Conservation (phyloP, 805 yeast species). For the Crinitomyces ghanaensis region DNA sequence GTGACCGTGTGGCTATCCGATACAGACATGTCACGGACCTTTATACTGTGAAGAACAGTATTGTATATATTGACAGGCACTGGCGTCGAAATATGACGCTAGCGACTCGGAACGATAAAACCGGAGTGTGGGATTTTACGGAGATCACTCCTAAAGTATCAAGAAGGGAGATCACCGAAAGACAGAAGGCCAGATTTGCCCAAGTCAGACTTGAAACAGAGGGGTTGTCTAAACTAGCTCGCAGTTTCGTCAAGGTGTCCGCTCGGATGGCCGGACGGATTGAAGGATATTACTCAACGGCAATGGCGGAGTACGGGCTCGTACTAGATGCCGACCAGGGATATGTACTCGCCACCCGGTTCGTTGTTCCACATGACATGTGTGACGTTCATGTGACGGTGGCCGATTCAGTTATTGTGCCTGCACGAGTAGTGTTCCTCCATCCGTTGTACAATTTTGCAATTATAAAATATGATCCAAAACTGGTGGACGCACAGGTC, state of each 20-base stretch:
- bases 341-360: constrained; percentile 65
- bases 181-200: constrained; percentile 40
- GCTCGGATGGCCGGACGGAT: constrained; percentile 55
- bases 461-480: constrained; percentile 70
- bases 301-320: constrained; percentile 59
- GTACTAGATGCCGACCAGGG: constrained; percentile 75
- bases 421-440: constrained; percentile 68
- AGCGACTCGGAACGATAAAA: constrained; percentile 46
- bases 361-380: constrained; percentile 71
- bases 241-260: constrained; percentile 63
- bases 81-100: constrained; percentile 65
- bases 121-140: constrained; percentile 48
- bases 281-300: constrained; percentile 44
- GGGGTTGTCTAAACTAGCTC: constrained; percentile 43
- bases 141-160: constrained; percentile 39
- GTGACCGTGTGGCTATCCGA: constrained; percentile 54
- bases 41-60: constrained; percentile 59
- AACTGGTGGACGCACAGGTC: constrained; percentile 58
- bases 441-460: constrained; percentile 87
- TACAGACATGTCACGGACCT: constrained; percentile 72
- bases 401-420: constrained; percentile 75
- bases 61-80: constrained; percentile 69
- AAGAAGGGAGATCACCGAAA: too few species aligned
- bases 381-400: constrained; percentile 66
- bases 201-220: constrained; percentile 32